Evolutionary conservation across 2,329 filamentous ascomycete genomes (phyloP).

Genomic region (Sclerotinia spermophila): DNA sequence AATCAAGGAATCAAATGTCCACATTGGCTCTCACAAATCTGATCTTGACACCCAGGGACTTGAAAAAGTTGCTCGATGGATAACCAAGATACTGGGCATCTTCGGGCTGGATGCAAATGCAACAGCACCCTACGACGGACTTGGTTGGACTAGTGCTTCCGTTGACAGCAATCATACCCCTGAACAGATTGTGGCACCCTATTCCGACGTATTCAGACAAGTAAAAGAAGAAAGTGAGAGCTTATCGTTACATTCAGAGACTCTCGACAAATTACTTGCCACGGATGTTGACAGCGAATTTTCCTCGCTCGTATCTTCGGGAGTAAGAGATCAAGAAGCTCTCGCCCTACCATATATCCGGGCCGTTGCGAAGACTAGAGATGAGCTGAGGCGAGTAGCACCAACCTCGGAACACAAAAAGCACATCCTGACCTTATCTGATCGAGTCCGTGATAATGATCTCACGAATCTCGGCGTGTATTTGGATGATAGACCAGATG

Average conservation of each 20-base stretch:
- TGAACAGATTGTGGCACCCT: constrained; percentile 46
- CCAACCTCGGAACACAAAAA: constrained; percentile 56
- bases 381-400: constrained; percentile 55
- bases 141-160: constrained; percentile 51
- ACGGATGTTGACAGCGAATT: constrained; percentile 48
- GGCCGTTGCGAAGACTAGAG: constrained; percentile 37
- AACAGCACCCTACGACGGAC: constrained; percentile 50
- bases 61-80: constrained; percentile 65
- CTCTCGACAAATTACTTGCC: constrained; percentile 44
- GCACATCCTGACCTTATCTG: constrained; percentile 71
- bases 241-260: constrained; percentile 48
- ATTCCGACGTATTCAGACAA: constrained; percentile 44
- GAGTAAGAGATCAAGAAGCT: constrained; percentile 50
- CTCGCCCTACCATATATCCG: constrained; percentile 54
- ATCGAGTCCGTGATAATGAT: constrained; percentile 74
- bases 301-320: constrained; percentile 43
- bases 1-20: constrained; percentile 71
- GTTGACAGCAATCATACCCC: constrained; percentile 37
- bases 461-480: constrained; percentile 82
- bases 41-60: constrained; percentile 46
- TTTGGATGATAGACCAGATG: constrained; percentile 68
- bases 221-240: constrained; percentile 46
- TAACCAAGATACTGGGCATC: constrained; percentile 79
- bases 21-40: constrained; percentile 46
- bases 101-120: constrained; percentile 72